Evolutionary conservation across 192 early-diverging fungal genomes (phyloP).

Genomic region (Podila clonocystis): DNA sequence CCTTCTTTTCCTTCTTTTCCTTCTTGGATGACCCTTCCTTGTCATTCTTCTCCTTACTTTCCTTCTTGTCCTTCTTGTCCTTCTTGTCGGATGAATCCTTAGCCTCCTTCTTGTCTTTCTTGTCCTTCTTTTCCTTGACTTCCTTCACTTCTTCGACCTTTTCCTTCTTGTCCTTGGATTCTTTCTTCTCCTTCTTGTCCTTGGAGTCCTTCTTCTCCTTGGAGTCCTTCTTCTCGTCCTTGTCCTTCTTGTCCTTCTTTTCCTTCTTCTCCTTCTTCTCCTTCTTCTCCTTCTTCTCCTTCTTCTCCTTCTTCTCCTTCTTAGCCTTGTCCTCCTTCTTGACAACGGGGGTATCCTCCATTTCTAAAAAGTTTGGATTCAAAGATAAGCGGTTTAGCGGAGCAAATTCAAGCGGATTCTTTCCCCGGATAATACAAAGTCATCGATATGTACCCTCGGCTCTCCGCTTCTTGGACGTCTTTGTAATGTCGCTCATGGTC

Average conservation of each 20-base stretch:
- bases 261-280: slow-evolving; percentile 23
- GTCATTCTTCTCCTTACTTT: slow-evolving; percentile 28
- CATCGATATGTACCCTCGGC: background rate
- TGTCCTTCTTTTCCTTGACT: slow-evolving; percentile 18
- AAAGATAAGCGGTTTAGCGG: too few relatives aligned
- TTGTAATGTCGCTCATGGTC: background rate
- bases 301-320: slow-evolving; percentile 25
- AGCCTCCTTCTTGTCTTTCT: slow-evolving; percentile 37
- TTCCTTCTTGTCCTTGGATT: slow-evolving; percentile 19
- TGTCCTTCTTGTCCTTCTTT: slow-evolving; percentile 5
- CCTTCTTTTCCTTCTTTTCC: slow-evolving; percentile 24
- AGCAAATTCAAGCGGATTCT: too few relatives aligned
- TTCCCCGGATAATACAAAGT: too few relatives aligned
- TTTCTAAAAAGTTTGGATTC: slow-evolving; percentile 3
- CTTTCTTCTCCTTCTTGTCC: slow-evolving; percentile 4
- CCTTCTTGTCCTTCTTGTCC: slow-evolving; percentile 10
- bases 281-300: slow-evolving; percentile 22
- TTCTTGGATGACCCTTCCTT: slow-evolving; percentile 19
- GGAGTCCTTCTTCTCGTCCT: slow-evolving; percentile 12
- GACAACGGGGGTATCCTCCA: slow-evolving; percentile 10
- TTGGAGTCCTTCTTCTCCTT: slow-evolving; percentile 1
- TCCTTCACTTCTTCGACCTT: slow-evolving; percentile 9
- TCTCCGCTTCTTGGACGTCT: slow-evolving; percentile 1
- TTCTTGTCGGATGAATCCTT: slow-evolving; percentile 24
- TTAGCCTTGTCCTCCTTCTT: slow-evolving; percentile 16